Conservation (phyloP, 805 yeast species). For the Lipomyces mesembrius region DNA sequence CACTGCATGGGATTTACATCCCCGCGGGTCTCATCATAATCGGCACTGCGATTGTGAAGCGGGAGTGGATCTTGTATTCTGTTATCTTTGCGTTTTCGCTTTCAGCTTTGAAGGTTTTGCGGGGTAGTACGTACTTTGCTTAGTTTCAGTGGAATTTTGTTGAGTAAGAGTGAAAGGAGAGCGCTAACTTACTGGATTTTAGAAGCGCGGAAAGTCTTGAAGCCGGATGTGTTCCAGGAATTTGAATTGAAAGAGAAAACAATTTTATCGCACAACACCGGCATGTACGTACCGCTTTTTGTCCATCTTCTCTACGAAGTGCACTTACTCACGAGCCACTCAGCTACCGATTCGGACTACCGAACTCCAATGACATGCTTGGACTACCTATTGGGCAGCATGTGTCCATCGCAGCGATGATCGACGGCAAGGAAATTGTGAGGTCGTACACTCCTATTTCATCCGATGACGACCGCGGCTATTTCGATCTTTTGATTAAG, state of each 20-base stretch:
- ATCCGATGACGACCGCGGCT: slow-evolving; percentile 70
- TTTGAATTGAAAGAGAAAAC: slow-evolving; percentile 82
- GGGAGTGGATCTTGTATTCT: slow-evolving; percentile 39
- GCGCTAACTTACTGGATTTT: not conserved
- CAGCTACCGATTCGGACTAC: slow-evolving; percentile 74
- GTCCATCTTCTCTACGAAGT: not conserved
- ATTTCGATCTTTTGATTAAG: slow-evolving; percentile 80
- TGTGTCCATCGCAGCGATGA: slow-evolving; percentile 73
- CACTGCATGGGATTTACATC: slow-evolving; percentile 45
- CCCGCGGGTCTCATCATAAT: slow-evolving; percentile 42
- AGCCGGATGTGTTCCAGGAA: slow-evolving; percentile 68
- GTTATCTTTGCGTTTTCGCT: slow-evolving; percentile 38
- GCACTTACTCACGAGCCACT: not conserved
- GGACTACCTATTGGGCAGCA: slow-evolving; percentile 96
- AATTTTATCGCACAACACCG: slow-evolving; percentile 76
- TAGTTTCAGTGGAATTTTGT: not conserved
- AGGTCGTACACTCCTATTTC: slow-evolving; percentile 85
- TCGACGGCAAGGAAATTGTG: slow-evolving; percentile 80
- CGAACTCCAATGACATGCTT: slow-evolving; percentile 69
- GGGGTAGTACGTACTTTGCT: slow-evolving; percentile 40
- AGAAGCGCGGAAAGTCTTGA: slow-evolving; percentile 52
- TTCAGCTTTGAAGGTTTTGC: slow-evolving; percentile 39
- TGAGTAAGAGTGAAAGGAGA: not conserved
- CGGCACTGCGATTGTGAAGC: slow-evolving; percentile 42
- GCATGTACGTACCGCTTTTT: slow-evolving; percentile 50